Evolutionary conservation across 2,329 filamentous ascomycete species (phyloP).

Genomic region (Cordyceps militaris): DNA sequence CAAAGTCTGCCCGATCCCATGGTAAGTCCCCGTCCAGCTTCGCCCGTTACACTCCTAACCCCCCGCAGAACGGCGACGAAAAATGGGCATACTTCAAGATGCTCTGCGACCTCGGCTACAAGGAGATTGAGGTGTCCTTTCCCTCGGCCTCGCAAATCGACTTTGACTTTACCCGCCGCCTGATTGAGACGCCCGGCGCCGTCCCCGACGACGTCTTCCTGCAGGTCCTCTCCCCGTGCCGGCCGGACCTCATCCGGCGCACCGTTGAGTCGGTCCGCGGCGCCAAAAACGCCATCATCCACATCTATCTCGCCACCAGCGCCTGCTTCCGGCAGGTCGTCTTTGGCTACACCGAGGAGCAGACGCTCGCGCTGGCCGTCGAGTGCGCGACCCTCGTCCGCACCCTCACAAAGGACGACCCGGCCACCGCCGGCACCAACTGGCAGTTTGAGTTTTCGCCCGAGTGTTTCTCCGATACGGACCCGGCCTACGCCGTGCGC

Average conservation of each 20-base stretch:
- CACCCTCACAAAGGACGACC: constrained; percentile 79
- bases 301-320: constrained; percentile 93
- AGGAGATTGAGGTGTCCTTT: constrained; percentile 96
- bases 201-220: constrained; percentile 86
- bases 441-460: constrained; percentile 82
- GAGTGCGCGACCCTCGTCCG: constrained; percentile 80
- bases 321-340: constrained; percentile 91
- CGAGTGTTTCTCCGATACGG: constrained; percentile 85
- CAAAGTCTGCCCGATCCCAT: constrained; percentile 90
- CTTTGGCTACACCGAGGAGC: constrained; percentile 77
- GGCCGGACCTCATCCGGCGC: constrained; percentile 80
- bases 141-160: constrained; percentile 92
- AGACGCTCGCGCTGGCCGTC: constrained; percentile 75
- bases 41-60: constrained; percentile 5
- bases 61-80: constrained; percentile 75
- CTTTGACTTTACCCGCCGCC: constrained; percentile 84
- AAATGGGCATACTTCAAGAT: constrained; percentile 95
- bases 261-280: constrained; percentile 86
- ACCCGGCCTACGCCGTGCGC: constrained; percentile 72
- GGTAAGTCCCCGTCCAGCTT: constrained; percentile 44
- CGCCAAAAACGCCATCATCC: constrained; percentile 87
- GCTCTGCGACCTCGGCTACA: constrained; percentile 87
- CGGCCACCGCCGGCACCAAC: constrained; percentile 46
- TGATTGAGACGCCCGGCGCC: constrained; percentile 77
- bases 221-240: constrained; percentile 87